Conservation (phyloP, 2,329 filamentous ascomycete species). For the Alternaria hordeiaustralica region DNA sequence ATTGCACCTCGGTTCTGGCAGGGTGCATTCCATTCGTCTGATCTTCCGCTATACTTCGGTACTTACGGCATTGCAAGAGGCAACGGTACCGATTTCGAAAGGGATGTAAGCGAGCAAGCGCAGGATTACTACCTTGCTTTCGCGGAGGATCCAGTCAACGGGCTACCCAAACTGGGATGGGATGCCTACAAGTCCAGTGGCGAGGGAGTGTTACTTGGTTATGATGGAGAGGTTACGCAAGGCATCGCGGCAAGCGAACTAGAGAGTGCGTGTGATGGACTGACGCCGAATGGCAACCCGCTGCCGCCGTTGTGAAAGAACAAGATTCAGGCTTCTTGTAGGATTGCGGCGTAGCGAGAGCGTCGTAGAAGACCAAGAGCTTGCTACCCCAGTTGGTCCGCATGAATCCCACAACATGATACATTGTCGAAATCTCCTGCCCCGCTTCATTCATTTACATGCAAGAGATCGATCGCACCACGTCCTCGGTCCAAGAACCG, state of each 20-base stretch:
- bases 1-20: constrained; percentile 43
- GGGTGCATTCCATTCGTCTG: constrained; percentile 46
- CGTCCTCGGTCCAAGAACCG: background rate
- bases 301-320: constrained; percentile 3
- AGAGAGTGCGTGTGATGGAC: constrained; percentile 25
- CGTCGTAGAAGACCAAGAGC: background rate
- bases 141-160: constrained; percentile 38
- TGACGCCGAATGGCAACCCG: constrained; percentile 8
- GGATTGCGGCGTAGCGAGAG: background rate
- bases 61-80: constrained; percentile 38
- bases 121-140: constrained; percentile 49
- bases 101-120: constrained; percentile 43
- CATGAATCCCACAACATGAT: background rate
- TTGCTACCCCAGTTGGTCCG: no score
- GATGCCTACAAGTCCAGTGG: constrained; percentile 34
- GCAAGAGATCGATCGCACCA: background rate
- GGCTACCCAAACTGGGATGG: constrained; percentile 44
- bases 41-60: constrained; percentile 47
- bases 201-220: constrained; percentile 31
- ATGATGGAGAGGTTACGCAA: constrained; percentile 21
- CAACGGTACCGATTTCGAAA: constrained; percentile 37
- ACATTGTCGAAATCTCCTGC: background rate
- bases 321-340: background rate
- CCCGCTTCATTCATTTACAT: background rate
- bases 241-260: constrained; percentile 25